Base-by-base conservation (phyloP, 2,329 filamentous ascomycete species). In the Geosmithia putterillii region DNA sequence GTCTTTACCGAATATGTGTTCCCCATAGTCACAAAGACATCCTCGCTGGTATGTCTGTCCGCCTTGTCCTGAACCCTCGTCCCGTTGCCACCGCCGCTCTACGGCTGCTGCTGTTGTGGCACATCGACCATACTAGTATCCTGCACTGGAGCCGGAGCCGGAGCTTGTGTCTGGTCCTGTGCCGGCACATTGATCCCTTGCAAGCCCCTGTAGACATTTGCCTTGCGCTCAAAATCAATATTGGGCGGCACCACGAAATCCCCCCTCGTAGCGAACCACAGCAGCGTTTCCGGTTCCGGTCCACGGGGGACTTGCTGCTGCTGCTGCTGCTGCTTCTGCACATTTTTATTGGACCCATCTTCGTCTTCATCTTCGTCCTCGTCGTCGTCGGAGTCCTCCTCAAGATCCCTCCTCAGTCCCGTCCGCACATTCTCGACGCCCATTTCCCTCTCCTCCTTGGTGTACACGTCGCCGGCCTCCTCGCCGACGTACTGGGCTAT, bases 351-450 rank as follows among this genome's bases (percentile, higher is more conserved):
- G 15, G 62, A 66, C 1, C 63, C 66, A 1, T 65, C 67, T 1
- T 68, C 70, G 6, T 71, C 69, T 1, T 73, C 72, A 0, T 66
- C 66, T 0, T 78, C 77, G 0, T 74, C 70, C 0, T 80, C 76
- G 1, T 80, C 77, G 2, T 74, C 73, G 0, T 70, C 67, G 1
- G 67, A 64, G 1, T 70, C 67, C 19, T 72, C 69, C 41, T 72
- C 70, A 12, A 77, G 52, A 3, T 60, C 67, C 50, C 75, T 70
- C 55, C 61, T 71, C 55, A 92, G 59, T 0, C 86, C 86, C 1
- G 85, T 90, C 34, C 79, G 71, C 39, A 89, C 81, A 51, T 77
- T 81, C 53, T 83, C 74, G 10, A 82, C 59, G 7, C 85, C 86
- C 46, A 58, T 50, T 46, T 74, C 76, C 42, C 74, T 71, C 65